Evolutionary conservation across 2,329 filamentous ascomycete species (phyloP).

Genomic region (Talaromyces sp.): DNA sequence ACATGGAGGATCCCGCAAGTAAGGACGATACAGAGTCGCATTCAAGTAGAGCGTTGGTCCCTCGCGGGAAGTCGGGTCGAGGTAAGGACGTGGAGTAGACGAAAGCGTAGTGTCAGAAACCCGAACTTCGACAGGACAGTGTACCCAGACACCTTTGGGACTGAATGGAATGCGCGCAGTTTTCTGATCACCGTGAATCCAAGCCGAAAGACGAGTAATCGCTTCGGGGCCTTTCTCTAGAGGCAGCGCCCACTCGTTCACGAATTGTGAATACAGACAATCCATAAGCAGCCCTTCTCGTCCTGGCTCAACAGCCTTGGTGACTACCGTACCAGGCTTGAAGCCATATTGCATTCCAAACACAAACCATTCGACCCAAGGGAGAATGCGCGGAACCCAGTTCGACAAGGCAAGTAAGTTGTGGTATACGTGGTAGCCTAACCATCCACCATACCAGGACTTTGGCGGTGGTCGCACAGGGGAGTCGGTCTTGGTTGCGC

Average conservation of each 20-base stretch:
- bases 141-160: conserved; percentile 75
- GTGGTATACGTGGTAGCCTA: conserved; percentile 90
- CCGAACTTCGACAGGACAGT: conserved; percentile 89
- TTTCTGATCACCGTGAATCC: conserved; percentile 73
- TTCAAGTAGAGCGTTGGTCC: conserved; percentile 83
- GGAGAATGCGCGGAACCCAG: conserved; percentile 72
- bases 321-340: conserved; percentile 59
- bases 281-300: conserved; percentile 86
- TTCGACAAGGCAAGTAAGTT: conserved; percentile 79
- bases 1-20: conserved; percentile 72
- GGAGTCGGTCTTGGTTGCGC: conserved; percentile 71
- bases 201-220: conserved; percentile 74
- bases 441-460: conserved; percentile 74
- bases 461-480: conserved; percentile 56
- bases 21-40: conserved; percentile 82
- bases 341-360: conserved; percentile 98
- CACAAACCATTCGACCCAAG: conserved; percentile 91
- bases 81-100: conserved; percentile 55
- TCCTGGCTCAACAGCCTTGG: conserved; percentile 74
- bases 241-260: conserved; percentile 97
- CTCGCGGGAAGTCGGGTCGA: conserved; percentile 67
- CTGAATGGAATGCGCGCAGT: conserved; percentile 73
- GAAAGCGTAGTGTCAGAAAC: conserved; percentile 65
- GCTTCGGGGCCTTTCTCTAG: conserved; percentile 83
- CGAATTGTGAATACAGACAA: conserved; percentile 96